These are phyloP conservation scores for Pelargonium cotyledonis DNA, from an alignment of 441 rosid species.

Conservation along the genomic window DNA sequence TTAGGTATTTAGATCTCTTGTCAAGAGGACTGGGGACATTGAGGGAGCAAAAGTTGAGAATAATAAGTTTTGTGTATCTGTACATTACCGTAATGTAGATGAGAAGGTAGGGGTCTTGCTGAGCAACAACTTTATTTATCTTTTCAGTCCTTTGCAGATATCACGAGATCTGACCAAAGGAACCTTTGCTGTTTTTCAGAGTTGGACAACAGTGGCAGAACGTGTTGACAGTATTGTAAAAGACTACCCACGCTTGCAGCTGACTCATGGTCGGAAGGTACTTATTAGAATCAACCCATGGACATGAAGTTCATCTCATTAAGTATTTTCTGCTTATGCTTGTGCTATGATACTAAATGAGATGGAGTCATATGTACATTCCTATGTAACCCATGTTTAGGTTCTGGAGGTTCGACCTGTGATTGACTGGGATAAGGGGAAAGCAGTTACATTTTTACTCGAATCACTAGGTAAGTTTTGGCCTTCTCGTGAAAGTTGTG, in stretches of 20 bases:
- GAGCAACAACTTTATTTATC: neutral
- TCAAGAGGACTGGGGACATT: conserved; percentile 54
- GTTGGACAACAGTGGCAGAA: conserved; percentile 58
- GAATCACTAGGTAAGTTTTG: conserved; percentile 70
- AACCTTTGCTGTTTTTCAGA: conserved; percentile 32
- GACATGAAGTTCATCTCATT: too few species aligned
- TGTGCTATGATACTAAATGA: too few species aligned
- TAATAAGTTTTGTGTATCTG: conserved; percentile 87
- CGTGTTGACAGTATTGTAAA: conserved; percentile 51
- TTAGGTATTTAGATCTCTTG: conserved; percentile 58
- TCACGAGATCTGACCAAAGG: too few species aligned
- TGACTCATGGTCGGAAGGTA: conserved; percentile 96
- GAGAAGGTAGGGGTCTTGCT: conserved; percentile 40
- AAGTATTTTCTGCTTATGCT: too few species aligned
- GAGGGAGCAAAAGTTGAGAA: conserved; percentile 76
- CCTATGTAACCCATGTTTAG: conserved; percentile 22
- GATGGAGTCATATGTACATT: too few species aligned
- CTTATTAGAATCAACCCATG: too few species aligned
- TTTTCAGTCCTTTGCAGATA: too few species aligned
- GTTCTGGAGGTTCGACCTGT: conserved; percentile 91
- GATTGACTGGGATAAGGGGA: conserved; percentile 96
- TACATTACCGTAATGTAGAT: conserved; percentile 90
- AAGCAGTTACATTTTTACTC: conserved; percentile 82
- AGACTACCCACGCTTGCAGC: conserved; percentile 56
- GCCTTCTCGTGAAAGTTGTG: neutral